Percentiles rank a stretch among this genome's conserved stretches.
phyloP scores from a whole-genome alignment of 2,329 filamentous ascomycete species.

The Pleomassaria siparia region DNA sequence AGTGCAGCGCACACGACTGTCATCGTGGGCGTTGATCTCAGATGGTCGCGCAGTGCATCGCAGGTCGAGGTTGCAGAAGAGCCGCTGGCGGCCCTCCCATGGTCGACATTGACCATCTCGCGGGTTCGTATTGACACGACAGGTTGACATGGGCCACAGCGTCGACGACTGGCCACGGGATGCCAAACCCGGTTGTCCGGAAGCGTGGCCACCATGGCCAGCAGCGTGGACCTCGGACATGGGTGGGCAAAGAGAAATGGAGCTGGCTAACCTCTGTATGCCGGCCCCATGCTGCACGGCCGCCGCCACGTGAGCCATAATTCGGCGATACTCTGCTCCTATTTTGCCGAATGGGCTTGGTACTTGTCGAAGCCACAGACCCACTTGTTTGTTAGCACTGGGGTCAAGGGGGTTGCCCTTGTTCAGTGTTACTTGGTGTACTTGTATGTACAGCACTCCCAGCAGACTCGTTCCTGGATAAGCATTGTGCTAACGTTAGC shows the following conservation, averaged over 20 bases:
- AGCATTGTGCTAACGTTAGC: slow-evolving; percentile 1
- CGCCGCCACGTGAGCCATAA: slow-evolving; percentile 33
- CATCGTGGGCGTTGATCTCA: not conserved
- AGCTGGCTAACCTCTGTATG: not conserved
- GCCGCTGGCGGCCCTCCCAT: not conserved
- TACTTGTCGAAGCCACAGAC: slow-evolving; percentile 26
- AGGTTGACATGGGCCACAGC: slow-evolving; percentile 1
- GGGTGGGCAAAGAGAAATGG: slow-evolving; percentile 13
- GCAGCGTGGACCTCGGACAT: too few relatives aligned
- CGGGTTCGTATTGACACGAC: too few relatives aligned
- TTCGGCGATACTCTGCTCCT: slow-evolving; percentile 27
- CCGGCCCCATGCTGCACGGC: slow-evolving; percentile 10
- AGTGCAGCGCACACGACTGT: not conserved
- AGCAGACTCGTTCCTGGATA: slow-evolving; percentile 11
- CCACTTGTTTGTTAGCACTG: slow-evolving; percentile 16
- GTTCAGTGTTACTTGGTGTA: slow-evolving; percentile 31
- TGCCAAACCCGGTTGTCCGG: slow-evolving; percentile 20
- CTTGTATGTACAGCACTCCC: slow-evolving; percentile 26
- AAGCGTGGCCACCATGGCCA: slow-evolving; percentile 14
- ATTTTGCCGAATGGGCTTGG: slow-evolving; percentile 23
- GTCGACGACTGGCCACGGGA: not conserved
- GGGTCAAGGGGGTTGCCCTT: slow-evolving; percentile 28
- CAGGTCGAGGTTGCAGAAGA: not conserved
- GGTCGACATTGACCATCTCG: not conserved
- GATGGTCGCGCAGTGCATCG: not conserved